phyloP scores from a whole-genome alignment of 2,329 filamentous ascomycete species.

The Madurella mycetomatis region DNA sequence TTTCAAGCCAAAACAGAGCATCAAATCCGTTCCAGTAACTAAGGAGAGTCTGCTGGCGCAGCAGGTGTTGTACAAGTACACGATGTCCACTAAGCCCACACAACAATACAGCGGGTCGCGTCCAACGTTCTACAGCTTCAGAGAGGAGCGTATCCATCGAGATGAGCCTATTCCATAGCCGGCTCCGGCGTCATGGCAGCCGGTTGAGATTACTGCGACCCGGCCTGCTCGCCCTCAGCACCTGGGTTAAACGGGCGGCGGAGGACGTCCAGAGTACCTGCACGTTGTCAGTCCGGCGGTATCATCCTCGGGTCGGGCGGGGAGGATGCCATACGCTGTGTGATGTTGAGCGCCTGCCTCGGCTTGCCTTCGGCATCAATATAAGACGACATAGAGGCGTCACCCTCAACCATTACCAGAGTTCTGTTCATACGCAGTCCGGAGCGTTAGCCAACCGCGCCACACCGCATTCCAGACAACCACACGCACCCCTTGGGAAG shows the following conservation, averaged over 20 bases:
- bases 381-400: constrained; percentile 64
- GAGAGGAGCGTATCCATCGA: constrained; percentile 6
- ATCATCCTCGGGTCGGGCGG: background rate
- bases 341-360: constrained; percentile 60
- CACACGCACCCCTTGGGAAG: constrained; percentile 80
- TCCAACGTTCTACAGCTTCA: background rate
- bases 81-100: background rate
- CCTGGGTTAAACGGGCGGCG: constrained; percentile 24
- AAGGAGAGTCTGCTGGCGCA: too few species aligned
- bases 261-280: constrained; percentile 47
- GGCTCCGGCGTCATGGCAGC: background rate
- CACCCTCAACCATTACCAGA: constrained; percentile 77
- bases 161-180: background rate
- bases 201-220: constrained; percentile 1
- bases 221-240: constrained; percentile 2
- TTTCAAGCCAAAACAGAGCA: too few species aligned
- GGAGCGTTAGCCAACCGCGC: background rate
- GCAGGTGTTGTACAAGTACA: background rate
- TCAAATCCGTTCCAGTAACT: too few species aligned
- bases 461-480: background rate
- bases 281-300: background rate
- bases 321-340: constrained; percentile 66
- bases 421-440: constrained; percentile 48
- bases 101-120: background rate
- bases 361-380: constrained; percentile 67